Base-by-base conservation (phyloP, 2,329 filamentous ascomycete species). In the Alternaria sp. region DNA sequence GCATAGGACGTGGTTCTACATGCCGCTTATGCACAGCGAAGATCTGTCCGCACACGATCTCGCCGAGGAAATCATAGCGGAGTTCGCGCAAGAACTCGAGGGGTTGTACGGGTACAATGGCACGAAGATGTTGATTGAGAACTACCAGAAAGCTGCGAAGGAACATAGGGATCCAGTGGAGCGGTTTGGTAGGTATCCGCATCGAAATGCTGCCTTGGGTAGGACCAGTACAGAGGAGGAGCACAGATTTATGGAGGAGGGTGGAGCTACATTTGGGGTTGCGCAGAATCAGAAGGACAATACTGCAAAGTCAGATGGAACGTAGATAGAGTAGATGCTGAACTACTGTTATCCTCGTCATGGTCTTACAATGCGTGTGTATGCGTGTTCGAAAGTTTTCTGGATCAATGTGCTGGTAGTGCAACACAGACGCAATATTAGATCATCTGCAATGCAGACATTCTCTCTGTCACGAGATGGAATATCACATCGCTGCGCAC, bases 1-100 rank as follows among this genome's bases (percentile, higher is more conserved):
- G 9, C 82, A 84, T 49, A 82, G 86, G 2, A 75, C 78, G 20
- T 91, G 88, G 87, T 86, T 90, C 70, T 85, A 85, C 69, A 77
- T 90, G 70, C 87, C 89, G 0, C 75, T 90, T 6, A 84, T 87
- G 82, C 89, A 91, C 74, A 85, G 85, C 0, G 88, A 90, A 72
- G 77, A 84, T 21, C 55, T 83, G 1, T 70, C 76, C 0, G 75
- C 79, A 4, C 88, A 89, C 60, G 74, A 84, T 10, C 58, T 74
- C 26, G 78, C 81, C 5, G 60, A 77, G 0, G 65, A 68, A 6
- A 74, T 80, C 20, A 76, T 80, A 21, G 73, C 68, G 1, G 71
- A 75, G 6, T 73, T 82, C 33, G 67, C 67, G 25, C 64, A 61
- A 2, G 82, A 84, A 30, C 67, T 81, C 0, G 70, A 80, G 21